Conservation (phyloP, 1,284 basidiomycete genomes). For the Pascua guehoae region DNA sequence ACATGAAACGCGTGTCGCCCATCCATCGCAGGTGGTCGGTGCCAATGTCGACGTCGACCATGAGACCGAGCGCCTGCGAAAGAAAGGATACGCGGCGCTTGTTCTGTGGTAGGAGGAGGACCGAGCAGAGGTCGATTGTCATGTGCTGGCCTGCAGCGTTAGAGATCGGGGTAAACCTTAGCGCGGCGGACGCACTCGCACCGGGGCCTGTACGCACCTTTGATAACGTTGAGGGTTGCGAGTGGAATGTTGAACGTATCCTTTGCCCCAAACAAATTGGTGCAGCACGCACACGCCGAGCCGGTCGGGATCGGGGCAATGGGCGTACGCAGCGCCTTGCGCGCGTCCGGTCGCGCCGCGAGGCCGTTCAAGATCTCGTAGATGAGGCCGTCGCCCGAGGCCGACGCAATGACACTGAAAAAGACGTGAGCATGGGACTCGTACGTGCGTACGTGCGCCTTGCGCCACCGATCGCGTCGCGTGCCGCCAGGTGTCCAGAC, state of each 20-base stretch:
- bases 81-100: constrained; percentile 73
- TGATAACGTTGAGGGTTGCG: constrained; percentile 79
- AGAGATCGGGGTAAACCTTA: no score
- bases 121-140: constrained; percentile 74
- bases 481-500: no score
- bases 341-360: constrained; percentile 65
- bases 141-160: constrained; percentile 56
- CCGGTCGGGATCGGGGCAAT: constrained; percentile 82
- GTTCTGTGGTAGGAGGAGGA: constrained; percentile 50
- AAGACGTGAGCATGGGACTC: constrained; percentile 1
- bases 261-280: constrained; percentile 48
- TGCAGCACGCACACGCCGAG: constrained; percentile 49
- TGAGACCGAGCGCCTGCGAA: constrained; percentile 79
- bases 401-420: constrained; percentile 63
- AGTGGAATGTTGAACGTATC: constrained; percentile 70
- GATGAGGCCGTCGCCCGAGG: constrained; percentile 85
- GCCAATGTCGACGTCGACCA: constrained; percentile 81
- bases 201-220: constrained; percentile 64
- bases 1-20: constrained; percentile 85
- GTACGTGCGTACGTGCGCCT: no score
- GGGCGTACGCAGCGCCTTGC: constrained; percentile 68
- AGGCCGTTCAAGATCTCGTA: constrained; percentile 94
- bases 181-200: no score
- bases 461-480: no score
- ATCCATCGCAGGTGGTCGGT: constrained; percentile 89